Percentiles rank a stretch among this genome's conserved stretches.
Evolutionary conservation across 306 rosid species (phyloP).

Genomic region (Lathyrus oleraceus): DNA sequence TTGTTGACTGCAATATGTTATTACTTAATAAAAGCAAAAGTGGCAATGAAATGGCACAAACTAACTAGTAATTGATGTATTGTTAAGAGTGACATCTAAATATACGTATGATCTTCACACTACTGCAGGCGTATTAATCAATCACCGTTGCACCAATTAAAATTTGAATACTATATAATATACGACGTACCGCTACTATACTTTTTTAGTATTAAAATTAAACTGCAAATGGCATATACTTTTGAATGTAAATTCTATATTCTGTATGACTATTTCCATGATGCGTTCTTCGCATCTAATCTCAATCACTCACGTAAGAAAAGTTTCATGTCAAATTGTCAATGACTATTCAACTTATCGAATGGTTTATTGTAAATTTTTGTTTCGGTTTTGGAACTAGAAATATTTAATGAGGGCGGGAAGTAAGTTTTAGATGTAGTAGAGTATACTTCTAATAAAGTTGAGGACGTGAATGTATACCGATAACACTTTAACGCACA

Average conservation of each 20-base stretch:
- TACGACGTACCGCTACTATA: neutral
- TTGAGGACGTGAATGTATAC: too few species aligned
- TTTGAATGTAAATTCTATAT: neutral
- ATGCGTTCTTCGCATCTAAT: neutral
- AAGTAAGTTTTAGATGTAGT: too few species aligned
- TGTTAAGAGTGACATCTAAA: conserved; percentile 6
- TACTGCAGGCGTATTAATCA: conserved; percentile 1
- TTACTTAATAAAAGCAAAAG: neutral
- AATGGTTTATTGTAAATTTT: neutral
- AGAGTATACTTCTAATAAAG: too few species aligned
- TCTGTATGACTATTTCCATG: neutral
- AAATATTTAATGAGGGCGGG: too few species aligned
- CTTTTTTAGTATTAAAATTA: neutral
- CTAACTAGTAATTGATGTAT: conserved; percentile 1
- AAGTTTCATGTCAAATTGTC: neutral
- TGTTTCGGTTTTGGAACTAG: neutral
- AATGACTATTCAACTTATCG: conserved; percentile 19
- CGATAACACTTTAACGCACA: too few species aligned
- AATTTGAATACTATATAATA: too few species aligned
- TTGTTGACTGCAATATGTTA: conserved; percentile 4
- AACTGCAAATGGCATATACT: conserved; percentile 7
- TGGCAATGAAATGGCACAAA: conserved; percentile 1
- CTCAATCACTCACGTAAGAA: neutral
- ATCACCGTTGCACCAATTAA: neutral
- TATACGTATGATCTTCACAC: neutral